phyloP scores from a whole-genome alignment of 2,329 filamentous ascomycete species.

The Dryadomyces sulphureus region DNA sequence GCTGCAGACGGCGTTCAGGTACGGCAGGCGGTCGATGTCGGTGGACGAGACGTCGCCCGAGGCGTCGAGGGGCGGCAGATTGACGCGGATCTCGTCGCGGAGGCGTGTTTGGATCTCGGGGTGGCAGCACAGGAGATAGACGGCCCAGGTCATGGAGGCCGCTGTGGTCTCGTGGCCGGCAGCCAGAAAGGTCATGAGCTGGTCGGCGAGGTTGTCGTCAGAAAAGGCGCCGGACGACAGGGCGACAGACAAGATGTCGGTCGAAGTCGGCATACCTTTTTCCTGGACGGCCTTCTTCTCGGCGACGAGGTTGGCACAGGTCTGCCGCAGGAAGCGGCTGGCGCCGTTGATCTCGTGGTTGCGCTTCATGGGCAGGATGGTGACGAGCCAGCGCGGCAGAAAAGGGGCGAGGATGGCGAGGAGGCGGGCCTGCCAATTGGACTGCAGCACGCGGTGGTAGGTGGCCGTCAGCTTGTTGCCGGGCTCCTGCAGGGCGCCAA shows the following conservation, averaged over 20 bases:
- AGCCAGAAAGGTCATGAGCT: constrained; percentile 80
- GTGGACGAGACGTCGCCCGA: constrained; percentile 20
- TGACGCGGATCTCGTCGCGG: constrained; percentile 49
- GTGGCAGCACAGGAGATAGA: constrained; percentile 53
- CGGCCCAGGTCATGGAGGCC: constrained; percentile 59
- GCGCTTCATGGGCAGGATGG: constrained; percentile 50
- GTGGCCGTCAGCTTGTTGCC: constrained; percentile 41
- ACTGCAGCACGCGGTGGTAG: constrained; percentile 41
- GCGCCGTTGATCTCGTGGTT: constrained; percentile 51
- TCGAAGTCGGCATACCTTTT: constrained; percentile 1
- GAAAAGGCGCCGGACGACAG: constrained; percentile 60
- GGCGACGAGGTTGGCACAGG: constrained; percentile 53
- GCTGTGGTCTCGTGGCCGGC: constrained; percentile 74
- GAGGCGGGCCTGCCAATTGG: constrained; percentile 33
- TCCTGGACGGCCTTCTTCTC: constrained; percentile 49
- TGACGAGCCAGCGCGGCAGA: constrained; percentile 47
- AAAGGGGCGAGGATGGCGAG: constrained; percentile 46
- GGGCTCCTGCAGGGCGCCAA: constrained; percentile 48
- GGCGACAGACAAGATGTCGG: constrained; percentile 71
- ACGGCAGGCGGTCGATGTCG: constrained; percentile 60
- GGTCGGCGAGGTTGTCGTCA: constrained; percentile 70
- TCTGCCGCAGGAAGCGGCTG: constrained; percentile 42
- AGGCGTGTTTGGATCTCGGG: constrained; percentile 51
- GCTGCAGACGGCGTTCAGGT: constrained; percentile 64
- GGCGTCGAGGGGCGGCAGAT: constrained; percentile 35